phyloP scores from a whole-genome alignment of 2,329 filamentous ascomycete genomes.

The Beauveria sp. region DNA sequence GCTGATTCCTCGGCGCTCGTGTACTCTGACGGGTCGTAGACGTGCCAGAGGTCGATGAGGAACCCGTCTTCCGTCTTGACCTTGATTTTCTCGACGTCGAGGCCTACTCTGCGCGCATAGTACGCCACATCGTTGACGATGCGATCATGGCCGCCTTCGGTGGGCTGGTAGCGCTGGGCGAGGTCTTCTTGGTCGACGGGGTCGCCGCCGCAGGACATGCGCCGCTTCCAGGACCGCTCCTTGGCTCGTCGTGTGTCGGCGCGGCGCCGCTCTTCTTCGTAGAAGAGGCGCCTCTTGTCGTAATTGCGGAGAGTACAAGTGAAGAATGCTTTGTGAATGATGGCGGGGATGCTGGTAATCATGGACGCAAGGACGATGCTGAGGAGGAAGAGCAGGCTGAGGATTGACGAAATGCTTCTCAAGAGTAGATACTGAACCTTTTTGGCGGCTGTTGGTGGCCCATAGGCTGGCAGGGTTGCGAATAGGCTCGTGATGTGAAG shows the following conservation, averaged over 20 bases:
- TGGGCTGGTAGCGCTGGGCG: slow-evolving; percentile 57
- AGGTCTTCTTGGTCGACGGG: slow-evolving; percentile 34
- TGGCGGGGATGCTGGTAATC: slow-evolving; percentile 54
- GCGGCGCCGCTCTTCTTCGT: slow-evolving; percentile 61
- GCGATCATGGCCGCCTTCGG: slow-evolving; percentile 73
- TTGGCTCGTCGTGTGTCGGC: slow-evolving; percentile 47
- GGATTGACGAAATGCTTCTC: slow-evolving; percentile 59
- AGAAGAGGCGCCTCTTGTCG: slow-evolving; percentile 56
- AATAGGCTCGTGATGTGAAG: slow-evolving; percentile 4
- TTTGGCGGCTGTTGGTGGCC: slow-evolving; percentile 61
- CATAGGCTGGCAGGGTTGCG: slow-evolving; percentile 56
- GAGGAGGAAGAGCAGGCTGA: slow-evolving; percentile 70
- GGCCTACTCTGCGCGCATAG: slow-evolving; percentile 78
- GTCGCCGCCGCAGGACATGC: slow-evolving; percentile 24
- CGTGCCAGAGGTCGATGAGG: slow-evolving; percentile 79
- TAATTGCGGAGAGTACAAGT: slow-evolving; percentile 52
- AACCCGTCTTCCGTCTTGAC: slow-evolving; percentile 94
- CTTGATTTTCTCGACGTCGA: slow-evolving; percentile 74
- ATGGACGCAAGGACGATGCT: slow-evolving; percentile 69
- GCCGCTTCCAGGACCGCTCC: slow-evolving; percentile 54
- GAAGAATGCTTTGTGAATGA: slow-evolving; percentile 41
- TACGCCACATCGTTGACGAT: slow-evolving; percentile 73
- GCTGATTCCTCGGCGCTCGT: slow-evolving; percentile 33
- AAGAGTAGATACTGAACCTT: slow-evolving; percentile 60
- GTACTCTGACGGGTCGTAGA: slow-evolving; percentile 77